Conservation (phyloP, 2,329 filamentous ascomycete species). For the Aspergillus novoparasiticus region DNA sequence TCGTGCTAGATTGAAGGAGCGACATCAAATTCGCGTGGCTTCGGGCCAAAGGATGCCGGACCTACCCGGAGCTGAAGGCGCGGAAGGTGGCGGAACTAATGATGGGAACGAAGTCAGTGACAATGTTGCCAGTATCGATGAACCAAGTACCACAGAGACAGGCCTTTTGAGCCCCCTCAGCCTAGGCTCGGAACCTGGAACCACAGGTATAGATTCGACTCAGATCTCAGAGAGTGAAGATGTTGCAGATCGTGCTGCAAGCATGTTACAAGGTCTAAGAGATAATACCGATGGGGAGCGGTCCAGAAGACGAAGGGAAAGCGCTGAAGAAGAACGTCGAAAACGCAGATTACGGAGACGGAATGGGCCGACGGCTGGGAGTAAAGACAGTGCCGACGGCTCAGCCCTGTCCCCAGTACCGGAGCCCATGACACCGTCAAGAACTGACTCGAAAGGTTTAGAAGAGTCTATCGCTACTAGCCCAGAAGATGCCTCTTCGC, state of each 20-base stretch:
- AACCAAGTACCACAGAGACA: constrained; percentile 42
- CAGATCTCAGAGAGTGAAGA: constrained; percentile 63
- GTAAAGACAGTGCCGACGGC: constrained; percentile 41
- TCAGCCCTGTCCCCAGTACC: constrained; percentile 32
- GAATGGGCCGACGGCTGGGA: constrained; percentile 49
- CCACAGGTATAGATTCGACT: constrained; percentile 34
- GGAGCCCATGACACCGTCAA: constrained; percentile 35
- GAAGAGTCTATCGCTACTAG: constrained; percentile 28
- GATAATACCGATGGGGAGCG: constrained; percentile 59
- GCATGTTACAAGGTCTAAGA: constrained; percentile 80
- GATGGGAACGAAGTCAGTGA: constrained; percentile 42
- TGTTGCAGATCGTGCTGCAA: constrained; percentile 80
- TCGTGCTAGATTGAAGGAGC: constrained; percentile 84
- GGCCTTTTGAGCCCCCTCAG: constrained; percentile 55
- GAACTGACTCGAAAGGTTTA: constrained; percentile 22
- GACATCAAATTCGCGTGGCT: constrained; percentile 85
- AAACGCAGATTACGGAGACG: constrained; percentile 68
- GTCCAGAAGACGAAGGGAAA: constrained; percentile 69
- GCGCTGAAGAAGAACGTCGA: constrained; percentile 76
- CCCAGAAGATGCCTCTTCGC: constrained; percentile 23
- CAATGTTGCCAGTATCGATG: constrained; percentile 25
- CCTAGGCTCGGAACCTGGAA: constrained; percentile 36
- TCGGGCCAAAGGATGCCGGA: constrained; percentile 89
- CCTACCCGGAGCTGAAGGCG: constrained; percentile 56
- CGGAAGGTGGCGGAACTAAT: constrained; percentile 56